Conservation (phyloP, 1,284 basidiomycete species). For the Boletus smithii region DNA sequence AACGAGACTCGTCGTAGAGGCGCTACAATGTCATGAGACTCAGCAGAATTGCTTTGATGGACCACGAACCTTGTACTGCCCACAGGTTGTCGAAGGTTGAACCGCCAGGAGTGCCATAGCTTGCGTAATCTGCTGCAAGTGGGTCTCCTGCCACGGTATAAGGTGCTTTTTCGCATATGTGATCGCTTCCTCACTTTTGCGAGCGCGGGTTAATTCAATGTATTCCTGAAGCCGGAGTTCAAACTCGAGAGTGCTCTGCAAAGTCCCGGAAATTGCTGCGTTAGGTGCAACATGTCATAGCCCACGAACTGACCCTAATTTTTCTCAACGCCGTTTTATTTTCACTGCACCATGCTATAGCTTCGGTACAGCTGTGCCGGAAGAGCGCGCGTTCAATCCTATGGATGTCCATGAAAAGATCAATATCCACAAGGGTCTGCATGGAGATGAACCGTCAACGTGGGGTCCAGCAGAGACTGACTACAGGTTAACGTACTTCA, state of each 20-base stretch:
- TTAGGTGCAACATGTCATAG: conserved; percentile 8
- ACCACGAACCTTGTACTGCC: conserved; percentile 62
- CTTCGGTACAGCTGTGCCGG: conserved; percentile 78
- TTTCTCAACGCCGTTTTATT: conserved; percentile 91
- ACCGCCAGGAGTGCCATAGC: conserved; percentile 78
- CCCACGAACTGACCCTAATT: conserved; percentile 61
- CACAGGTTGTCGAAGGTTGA: conserved; percentile 59
- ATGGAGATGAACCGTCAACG: conserved; percentile 21
- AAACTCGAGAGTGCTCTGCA: conserved; percentile 91
- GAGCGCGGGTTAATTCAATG: conserved; percentile 80
- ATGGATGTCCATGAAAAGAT: conserved; percentile 85
- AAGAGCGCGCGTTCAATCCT: conserved; percentile 81
- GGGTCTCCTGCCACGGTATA: conserved; percentile 77
- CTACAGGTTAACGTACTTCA: conserved; percentile 47
- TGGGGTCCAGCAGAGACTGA: conserved; percentile 16
- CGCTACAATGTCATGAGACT: conserved; percentile 48
- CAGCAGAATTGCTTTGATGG: not conserved
- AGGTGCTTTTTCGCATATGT: conserved; percentile 83
- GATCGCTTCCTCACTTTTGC: conserved; percentile 77
- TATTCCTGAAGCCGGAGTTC: conserved; percentile 94
- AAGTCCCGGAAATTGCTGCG: conserved; percentile 16
- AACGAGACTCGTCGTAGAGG: conserved; percentile 77
- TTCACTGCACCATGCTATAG: conserved; percentile 94
- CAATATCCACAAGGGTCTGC: conserved; percentile 84
- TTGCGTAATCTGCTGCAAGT: conserved; percentile 72